Conservation (phyloP, 2,329 filamentous ascomycete species). For the Elsinoe fawcettii region DNA sequence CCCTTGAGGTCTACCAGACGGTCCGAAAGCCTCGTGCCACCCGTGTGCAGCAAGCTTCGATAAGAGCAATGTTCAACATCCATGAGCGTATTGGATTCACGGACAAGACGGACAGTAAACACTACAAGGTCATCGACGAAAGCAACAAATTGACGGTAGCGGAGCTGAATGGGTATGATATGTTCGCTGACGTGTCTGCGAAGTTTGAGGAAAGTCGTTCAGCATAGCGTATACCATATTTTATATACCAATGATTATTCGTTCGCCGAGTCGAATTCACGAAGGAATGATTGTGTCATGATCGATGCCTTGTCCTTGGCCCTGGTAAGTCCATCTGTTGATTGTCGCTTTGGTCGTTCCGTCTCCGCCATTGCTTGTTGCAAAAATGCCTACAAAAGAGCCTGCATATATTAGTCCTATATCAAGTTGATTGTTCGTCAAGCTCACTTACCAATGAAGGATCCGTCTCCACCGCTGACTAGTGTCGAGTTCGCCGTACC, state of each 20-base stretch:
- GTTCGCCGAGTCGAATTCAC: neutral
- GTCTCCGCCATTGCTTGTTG: conserved; percentile 16
- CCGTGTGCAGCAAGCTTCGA: conserved; percentile 30
- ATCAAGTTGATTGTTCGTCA: neutral
- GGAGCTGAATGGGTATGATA: conserved; percentile 61
- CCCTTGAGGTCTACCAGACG: conserved; percentile 31
- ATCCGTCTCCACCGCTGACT: conserved; percentile 10
- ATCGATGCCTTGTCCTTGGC: conserved; percentile 17
- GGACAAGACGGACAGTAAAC: conserved; percentile 47
- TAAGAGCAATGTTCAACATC: conserved; percentile 12
- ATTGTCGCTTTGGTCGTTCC: conserved; percentile 8
- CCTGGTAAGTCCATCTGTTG: conserved; percentile 16
- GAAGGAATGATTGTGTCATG: neutral
- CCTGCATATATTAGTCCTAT: neutral
- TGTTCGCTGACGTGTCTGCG: conserved; percentile 51
- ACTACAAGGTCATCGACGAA: conserved; percentile 56
- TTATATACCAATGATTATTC: neutral
- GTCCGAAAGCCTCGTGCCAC: conserved; percentile 31
- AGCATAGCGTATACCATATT: neutral
- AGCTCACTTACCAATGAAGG: conserved; percentile 14
- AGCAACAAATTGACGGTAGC: conserved; percentile 58
- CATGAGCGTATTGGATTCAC: conserved; percentile 47
- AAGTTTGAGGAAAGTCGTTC: conserved; percentile 25
- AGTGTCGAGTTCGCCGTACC: conserved; percentile 10
- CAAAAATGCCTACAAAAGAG: conserved; percentile 15